Evolutionary conservation across 1,139 yeast genomes (phyloP).

Genomic region (Pichia inconspicua): DNA sequence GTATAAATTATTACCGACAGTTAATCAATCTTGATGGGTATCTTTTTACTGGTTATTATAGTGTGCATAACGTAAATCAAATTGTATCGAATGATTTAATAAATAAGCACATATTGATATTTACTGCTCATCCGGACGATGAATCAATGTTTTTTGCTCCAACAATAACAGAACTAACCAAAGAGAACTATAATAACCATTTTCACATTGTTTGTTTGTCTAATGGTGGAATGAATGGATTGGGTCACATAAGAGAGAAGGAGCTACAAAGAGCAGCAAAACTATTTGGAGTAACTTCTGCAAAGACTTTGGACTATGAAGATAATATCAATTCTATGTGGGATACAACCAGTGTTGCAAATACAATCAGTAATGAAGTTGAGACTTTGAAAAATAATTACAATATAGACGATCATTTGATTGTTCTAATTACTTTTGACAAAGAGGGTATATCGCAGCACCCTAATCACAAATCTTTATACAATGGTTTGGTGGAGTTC

Average conservation of each 20-base stretch:
- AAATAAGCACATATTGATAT: constrained; percentile 29
- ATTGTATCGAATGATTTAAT: constrained; percentile 14
- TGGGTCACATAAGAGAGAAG: constrained; percentile 52
- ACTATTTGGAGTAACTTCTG: constrained; percentile 44
- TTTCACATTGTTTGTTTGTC: constrained; percentile 66
- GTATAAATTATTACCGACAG: not conserved
- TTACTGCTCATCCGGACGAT: constrained; percentile 96
- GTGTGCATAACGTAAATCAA: constrained; percentile 16
- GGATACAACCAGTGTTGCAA: constrained; percentile 42
- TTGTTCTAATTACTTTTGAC: constrained; percentile 73
- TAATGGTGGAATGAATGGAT: constrained; percentile 66
- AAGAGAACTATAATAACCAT: constrained; percentile 41
- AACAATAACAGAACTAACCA: constrained; percentile 47
- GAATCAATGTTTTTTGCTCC: constrained; percentile 98
- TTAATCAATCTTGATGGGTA: constrained; percentile 17
- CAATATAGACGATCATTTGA: constrained; percentile 19
- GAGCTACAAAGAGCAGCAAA: constrained; percentile 57
- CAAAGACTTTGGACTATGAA: constrained; percentile 45
- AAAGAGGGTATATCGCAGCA: constrained; percentile 76
- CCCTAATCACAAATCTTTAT: constrained; percentile 70
- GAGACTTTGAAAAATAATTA: constrained; percentile 8
- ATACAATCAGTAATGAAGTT: constrained; percentile 10
- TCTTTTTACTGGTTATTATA: constrained; percentile 14
- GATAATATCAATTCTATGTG: constrained; percentile 74
- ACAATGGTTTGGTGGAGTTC: constrained; percentile 44